Base-by-base conservation (phyloP, 352 stramenopile genomes). In the Aphanomyces invadans region DNA sequence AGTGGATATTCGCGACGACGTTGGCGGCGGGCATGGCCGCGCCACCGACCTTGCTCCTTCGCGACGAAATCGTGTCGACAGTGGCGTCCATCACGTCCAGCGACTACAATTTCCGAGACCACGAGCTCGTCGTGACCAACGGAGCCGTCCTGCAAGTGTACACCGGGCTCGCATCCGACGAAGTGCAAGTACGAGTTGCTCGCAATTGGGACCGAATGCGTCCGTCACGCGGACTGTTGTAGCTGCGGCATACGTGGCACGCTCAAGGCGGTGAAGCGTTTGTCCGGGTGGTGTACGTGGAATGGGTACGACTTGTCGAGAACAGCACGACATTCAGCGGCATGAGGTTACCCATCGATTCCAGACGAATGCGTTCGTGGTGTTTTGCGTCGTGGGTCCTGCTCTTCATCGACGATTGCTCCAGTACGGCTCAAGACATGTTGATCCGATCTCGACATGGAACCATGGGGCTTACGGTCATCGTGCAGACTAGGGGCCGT, bases 101-200 rank as follows among this genome's bases (percentile, higher is more conserved):
- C 21, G 60, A 67, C 46, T 59, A 44, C 60, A 67, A 67, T 33
- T 57, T 57, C 15, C 60, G 42, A n/a, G 60, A 44, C 21, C 38
- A 59, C 25, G 46, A 59, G 32, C 49, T 67, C 29, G 60, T 32
- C 17, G 4, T 67, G 10, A 46, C 44, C 23, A 25, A 55, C 33
- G 38, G 59, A 2, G 12, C 23, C 4, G 9, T 53, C 5, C 19
- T 66, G 4, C 7, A 53, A 31, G n/a, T 66, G 21, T 66, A 57
- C 46, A 21, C 17, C 17, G n/a, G 26, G 28, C 59, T 56, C n/a
- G 29, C 19, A 15, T 23, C 19, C 21, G 53, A 62, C 46, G 26
- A 25, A 11, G n/a, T 25, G 7, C 46, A 54, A 21, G 46, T 54
- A 54, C n/a, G 10, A 54, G n/a, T 19, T 46, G 1, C 1, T 48